Base-by-base conservation (phyloP, 495 filamentous ascomycete genomes). In the Penicillium canescens region DNA sequence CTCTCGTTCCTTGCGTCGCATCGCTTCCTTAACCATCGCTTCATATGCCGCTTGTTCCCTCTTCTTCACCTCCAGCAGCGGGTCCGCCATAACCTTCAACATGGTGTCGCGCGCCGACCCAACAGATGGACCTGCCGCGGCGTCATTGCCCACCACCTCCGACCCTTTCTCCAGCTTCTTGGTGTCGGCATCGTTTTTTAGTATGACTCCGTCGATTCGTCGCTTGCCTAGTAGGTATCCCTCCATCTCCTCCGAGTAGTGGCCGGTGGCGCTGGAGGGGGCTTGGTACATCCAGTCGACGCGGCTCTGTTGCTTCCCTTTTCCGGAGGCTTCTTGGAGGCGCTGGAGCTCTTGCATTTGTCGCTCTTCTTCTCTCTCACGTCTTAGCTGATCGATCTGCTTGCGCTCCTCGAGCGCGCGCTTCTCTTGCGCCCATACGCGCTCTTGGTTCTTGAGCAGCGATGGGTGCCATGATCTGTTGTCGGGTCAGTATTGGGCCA, bases 221-320 rank as follows among this genome's bases (percentile, higher is more conserved):
- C 94, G 78, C 73, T 96, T 98, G 11, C 94, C 94, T 13, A 98
- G 79, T 6, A 98, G 71, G 65, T 96, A 98, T 7, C 89, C 91
- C 61, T 98, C 94, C 81, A 88, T 91, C 70, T 98, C 95, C 66
- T 96, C 92, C 1, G 86, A 87, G 51, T 90, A 91, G 42, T 91
- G 90, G 18, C 79, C 82, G 58, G 87, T 86, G 23, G 89, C 90
- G 57, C 82, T 85, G 34, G 88, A 86, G 8, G 94, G 91, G 1
- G 92, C 94, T 59, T 84, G 78, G 72, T 98, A 98, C 90, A 98
- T 96, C 89, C 95, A 98, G 62, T 98, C 93, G 16, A 98, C 94
- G 11, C 91, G 83, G 56, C 91, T 85, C 2, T 85, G 65, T 33
- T 83, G 81, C 52, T 84, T 87, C 52, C 81, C 79, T 14, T 92